Evolutionary conservation across 371 early-diverging fungal species (phyloP).

Genomic region (Lichtheimia hyalospora): DNA sequence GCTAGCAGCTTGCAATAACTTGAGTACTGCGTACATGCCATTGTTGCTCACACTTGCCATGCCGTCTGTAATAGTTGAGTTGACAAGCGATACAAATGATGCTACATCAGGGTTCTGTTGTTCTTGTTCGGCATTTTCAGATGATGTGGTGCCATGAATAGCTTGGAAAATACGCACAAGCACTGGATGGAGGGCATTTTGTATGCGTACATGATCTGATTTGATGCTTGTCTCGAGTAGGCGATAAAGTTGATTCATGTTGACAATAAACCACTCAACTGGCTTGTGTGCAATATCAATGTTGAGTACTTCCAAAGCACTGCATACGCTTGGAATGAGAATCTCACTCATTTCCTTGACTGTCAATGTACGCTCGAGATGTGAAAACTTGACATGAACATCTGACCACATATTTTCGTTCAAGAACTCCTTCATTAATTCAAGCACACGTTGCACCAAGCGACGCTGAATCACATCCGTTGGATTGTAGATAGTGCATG

Average conservation of each 20-base stretch:
- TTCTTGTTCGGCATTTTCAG: constrained; percentile 33
- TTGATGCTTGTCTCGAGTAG: constrained; percentile 70
- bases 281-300: constrained; percentile 63
- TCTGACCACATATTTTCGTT: constrained; percentile 62
- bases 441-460: constrained; percentile 63
- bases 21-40: constrained; percentile 70
- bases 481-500: constrained; percentile 63
- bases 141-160: constrained; percentile 36
- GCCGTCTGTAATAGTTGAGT: constrained; percentile 64
- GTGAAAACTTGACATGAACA: constrained; percentile 53
- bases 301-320: constrained; percentile 70
- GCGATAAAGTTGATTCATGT: constrained; percentile 65
- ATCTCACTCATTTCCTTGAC: constrained; percentile 45
- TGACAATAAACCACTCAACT: constrained; percentile 65
- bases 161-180: constrained; percentile 62
- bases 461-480: constrained; percentile 42
- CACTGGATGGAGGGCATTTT: constrained; percentile 67
- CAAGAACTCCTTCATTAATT: constrained; percentile 63
- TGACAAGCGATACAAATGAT: constrained; percentile 59
- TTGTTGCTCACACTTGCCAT: constrained; percentile 59
- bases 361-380: constrained; percentile 46
- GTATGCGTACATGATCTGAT: constrained; percentile 63
- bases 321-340: constrained; percentile 50
- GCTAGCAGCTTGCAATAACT: constrained; percentile 73
- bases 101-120: constrained; percentile 51